Conservation (phyloP, 2,329 filamentous ascomycete species). For the Diplodia scrobiculata region DNA sequence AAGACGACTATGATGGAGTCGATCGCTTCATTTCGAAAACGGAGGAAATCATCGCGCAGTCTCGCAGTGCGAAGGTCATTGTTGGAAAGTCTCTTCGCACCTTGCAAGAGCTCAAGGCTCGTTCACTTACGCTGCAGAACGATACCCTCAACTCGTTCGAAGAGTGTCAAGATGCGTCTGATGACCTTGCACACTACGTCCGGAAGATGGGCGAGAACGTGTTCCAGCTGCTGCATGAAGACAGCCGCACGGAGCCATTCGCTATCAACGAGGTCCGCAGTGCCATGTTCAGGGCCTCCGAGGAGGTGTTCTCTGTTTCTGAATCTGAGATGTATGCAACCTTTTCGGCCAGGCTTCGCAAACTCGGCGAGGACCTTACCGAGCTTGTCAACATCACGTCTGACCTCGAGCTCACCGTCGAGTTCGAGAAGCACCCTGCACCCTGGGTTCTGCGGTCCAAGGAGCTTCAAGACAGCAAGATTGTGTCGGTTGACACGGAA, state of each 20-base stretch:
- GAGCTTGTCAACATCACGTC: slow-evolving; percentile 67
- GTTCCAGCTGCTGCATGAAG: slow-evolving; percentile 67
- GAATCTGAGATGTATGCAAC: slow-evolving; percentile 71
- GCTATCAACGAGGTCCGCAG: slow-evolving; percentile 27
- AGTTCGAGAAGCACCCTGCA: slow-evolving; percentile 69
- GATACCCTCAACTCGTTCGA: slow-evolving; percentile 71
- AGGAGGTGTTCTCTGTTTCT: slow-evolving; percentile 49
- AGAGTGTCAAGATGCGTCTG: slow-evolving; percentile 65
- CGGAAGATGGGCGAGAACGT: slow-evolving; percentile 68
- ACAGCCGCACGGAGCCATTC: slow-evolving; percentile 57
- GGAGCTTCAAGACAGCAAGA: slow-evolving; percentile 80
- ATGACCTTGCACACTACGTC: slow-evolving; percentile 66
- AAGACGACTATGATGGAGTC: slow-evolving; percentile 62
- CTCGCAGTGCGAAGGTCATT: slow-evolving; percentile 80
- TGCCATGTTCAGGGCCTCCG: slow-evolving; percentile 25
- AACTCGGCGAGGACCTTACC: slow-evolving; percentile 64
- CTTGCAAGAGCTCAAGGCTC: slow-evolving; percentile 73
- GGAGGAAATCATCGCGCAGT: slow-evolving; percentile 72
- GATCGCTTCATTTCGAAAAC: slow-evolving; percentile 69
- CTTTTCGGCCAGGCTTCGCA: slow-evolving; percentile 67
- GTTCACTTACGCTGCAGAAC: slow-evolving; percentile 71
- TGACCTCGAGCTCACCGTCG: slow-evolving; percentile 49
- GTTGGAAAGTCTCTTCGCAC: slow-evolving; percentile 75
- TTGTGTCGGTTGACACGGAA: slow-evolving; percentile 77
- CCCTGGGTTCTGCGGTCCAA: slow-evolving; percentile 84